Evolutionary conservation across 2,329 filamentous ascomycete species (phyloP).

Genomic region (Penicillium occitanis): DNA sequence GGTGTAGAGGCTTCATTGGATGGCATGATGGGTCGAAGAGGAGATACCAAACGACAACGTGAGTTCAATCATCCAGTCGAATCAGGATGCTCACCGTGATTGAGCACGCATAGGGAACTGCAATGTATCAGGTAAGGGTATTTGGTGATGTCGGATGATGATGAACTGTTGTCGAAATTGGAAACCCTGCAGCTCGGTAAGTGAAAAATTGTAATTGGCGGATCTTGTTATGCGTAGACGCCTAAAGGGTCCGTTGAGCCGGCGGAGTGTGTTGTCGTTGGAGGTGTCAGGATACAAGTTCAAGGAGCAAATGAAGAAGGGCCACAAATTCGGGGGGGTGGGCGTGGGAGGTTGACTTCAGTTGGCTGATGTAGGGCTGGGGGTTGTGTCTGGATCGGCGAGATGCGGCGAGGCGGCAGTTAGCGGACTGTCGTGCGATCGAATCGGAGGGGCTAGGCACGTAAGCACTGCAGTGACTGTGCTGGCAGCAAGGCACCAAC

Average conservation of each 20-base stretch:
- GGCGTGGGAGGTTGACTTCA: background rate
- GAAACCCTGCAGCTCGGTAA: conserved; percentile 8
- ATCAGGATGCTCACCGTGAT: conserved; percentile 10
- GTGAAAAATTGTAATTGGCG: conserved; percentile 9
- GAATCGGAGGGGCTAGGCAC: conserved; percentile 19
- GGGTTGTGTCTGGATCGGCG: conserved; percentile 20
- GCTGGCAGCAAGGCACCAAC: conserved; percentile 20
- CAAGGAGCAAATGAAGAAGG: conserved; percentile 20
- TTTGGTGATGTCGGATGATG: background rate
- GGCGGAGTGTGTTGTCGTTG: background rate
- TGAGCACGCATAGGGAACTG: conserved; percentile 5
- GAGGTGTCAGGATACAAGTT: conserved; percentile 2
- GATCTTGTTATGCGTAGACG: conserved; percentile 14
- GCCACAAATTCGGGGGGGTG: conserved; percentile 23
- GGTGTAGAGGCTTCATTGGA: conserved; percentile 27
- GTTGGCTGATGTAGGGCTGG: conserved; percentile 20
- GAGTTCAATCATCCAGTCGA: conserved; percentile 22
- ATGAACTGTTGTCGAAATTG: conserved; percentile 9
- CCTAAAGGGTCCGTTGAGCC: conserved; percentile 11
- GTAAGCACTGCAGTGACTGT: conserved; percentile 16
- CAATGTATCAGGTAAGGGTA: conserved; percentile 8
- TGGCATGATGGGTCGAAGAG: conserved; percentile 24
- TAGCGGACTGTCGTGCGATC: conserved; percentile 14
- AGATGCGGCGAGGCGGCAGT: conserved; percentile 15
- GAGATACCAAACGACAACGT: conserved; percentile 35